Conservation (phyloP, 2,329 filamentous ascomycete species). For the Ophiocordyceps camponoti-floridani region DNA sequence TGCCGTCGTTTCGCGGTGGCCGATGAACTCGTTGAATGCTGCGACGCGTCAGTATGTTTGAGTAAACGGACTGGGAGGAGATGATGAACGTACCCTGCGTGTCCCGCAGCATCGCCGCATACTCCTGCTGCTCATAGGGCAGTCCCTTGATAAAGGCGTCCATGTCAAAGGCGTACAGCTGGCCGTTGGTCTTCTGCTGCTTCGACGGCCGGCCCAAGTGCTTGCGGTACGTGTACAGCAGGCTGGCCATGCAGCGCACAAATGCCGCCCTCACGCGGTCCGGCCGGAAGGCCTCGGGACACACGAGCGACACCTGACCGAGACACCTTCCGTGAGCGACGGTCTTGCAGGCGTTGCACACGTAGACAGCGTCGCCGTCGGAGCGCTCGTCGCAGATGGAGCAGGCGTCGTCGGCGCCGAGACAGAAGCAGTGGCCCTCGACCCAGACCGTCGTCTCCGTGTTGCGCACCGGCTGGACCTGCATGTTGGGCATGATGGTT, state of each 20-base stretch:
- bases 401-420: slow-evolving; percentile 45
- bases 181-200: slow-evolving; percentile 41
- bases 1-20: slow-evolving; percentile 54
- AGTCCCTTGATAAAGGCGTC: slow-evolving; percentile 45
- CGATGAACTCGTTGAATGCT: slow-evolving; percentile 66
- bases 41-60: neutral
- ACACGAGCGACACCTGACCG: slow-evolving; percentile 45
- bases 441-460: slow-evolving; percentile 70
- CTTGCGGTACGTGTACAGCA: slow-evolving; percentile 50
- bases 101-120: slow-evolving; percentile 44
- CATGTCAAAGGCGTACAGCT: slow-evolving; percentile 47
- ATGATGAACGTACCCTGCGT: slow-evolving; percentile 37
- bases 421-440: slow-evolving; percentile 67
- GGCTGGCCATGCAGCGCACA: slow-evolving; percentile 45
- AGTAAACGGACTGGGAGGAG: neutral
- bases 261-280: slow-evolving; percentile 47
- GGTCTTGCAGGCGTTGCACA: slow-evolving; percentile 47
- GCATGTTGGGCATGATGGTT: slow-evolving; percentile 73
- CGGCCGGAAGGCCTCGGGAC: slow-evolving; percentile 40
- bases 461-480: slow-evolving; percentile 61
- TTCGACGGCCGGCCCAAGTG: slow-evolving; percentile 39
- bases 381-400: slow-evolving; percentile 62
- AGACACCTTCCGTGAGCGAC: slow-evolving; percentile 41
- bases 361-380: slow-evolving; percentile 55
- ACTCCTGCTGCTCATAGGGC: slow-evolving; percentile 48